These are phyloP conservation scores for Phascolomyces articulosus DNA, from an alignment of 371 early-diverging fungal genomes.

Conservation along the genomic window DNA sequence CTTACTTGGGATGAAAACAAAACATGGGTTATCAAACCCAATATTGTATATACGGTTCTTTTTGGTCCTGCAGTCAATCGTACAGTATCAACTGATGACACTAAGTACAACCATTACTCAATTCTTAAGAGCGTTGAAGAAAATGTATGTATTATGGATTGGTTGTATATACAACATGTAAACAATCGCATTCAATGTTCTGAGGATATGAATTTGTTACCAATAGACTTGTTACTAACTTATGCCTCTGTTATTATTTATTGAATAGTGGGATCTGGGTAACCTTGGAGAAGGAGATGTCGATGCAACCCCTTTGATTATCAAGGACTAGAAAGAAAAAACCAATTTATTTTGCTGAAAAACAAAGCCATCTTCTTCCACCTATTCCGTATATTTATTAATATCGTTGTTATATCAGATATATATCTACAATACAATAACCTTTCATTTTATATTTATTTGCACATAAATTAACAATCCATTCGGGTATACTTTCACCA, in stretches of 20 bases:
- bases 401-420: too few relatives aligned
- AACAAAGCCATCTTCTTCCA: too few relatives aligned
- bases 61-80: conserved; percentile 33
- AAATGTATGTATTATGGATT: conserved; percentile 24
- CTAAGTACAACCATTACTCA: conserved; percentile 62
- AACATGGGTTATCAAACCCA: conserved; percentile 18
- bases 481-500: too few relatives aligned
- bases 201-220: too few relatives aligned
- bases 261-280: conserved; percentile 27
- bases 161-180: background rate
- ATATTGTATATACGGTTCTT: conserved; percentile 33
- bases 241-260: background rate
- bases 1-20: conserved; percentile 57
- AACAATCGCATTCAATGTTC: too few relatives aligned
- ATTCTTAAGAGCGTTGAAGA: conserved; percentile 55
- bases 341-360: too few relatives aligned
- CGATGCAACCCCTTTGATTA: conserved; percentile 18
- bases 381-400: too few relatives aligned
- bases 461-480: too few relatives aligned
- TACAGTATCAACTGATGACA: conserved; percentile 36
- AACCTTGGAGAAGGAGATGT: conserved; percentile 26
- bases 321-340: conserved; percentile 6
- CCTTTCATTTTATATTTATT: too few relatives aligned
- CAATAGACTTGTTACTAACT: background rate
- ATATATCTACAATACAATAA: too few relatives aligned